Evolutionary conservation across 305 asterid species (phyloP), one percentile per base, ranked within the genome.

Genomic region (Rubia peregrina): DNA sequence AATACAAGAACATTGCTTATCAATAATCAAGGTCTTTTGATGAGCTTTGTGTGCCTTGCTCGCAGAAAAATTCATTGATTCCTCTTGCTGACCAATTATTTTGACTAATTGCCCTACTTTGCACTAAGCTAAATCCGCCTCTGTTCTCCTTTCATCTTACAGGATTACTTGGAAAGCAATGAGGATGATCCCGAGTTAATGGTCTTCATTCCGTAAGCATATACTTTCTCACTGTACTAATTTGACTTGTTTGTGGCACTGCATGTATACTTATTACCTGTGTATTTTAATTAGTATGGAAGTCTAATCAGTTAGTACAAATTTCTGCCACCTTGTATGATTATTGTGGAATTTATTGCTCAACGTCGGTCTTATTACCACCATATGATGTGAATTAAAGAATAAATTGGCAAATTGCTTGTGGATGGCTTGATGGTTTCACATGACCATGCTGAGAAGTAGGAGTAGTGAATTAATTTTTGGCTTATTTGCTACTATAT

Each of bases 161-260:
- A 94, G 99, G 97, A 93, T 82, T 79, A 83, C 82, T 80, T 94
- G 90, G 99, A 94, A 83, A 94, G 98, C 95, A 94, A 94, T 78
- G 90, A 84, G 63, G 98, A 96, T 22, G 99, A 94, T 80, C 98
- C 99, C 1, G 98, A 94, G 83, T 81, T 94, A 84, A 88, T 94
- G 75, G 93, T 94, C 77, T 90, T 89, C 80, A 94, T 94, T 66
- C 99, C 98, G 97, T 94, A 83, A 88, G 97, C 85, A 71, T 68
- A 59, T 41, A 56, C 42, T 61, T 61, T 66, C 30, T 60, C 44
- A 21, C 3, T 48, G 36, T 7, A 19, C 48, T 16, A 62, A 19
- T 65, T 42, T 12, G 41, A 26, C 7, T 41, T 11, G 4, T 30
- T 26, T 57, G 43, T 14, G 24, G 5, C 46, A 7, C 19, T 46